Evolutionary conservation across 306 rosid genomes (phyloP).

Genomic region (Carpinus viminea): DNA sequence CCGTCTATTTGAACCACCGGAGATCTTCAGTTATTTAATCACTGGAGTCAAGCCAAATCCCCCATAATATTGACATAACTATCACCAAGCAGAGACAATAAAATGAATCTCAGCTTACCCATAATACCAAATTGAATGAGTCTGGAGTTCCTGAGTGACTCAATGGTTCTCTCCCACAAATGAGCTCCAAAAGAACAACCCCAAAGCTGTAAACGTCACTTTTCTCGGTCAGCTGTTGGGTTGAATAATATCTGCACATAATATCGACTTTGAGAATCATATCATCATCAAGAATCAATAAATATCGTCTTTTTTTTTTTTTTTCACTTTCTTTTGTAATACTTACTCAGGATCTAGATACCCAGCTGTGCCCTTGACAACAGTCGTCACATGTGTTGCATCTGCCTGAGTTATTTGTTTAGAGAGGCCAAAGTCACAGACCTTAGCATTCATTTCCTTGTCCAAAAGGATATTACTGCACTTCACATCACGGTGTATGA

Average conservation of each 20-base stretch:
- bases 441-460: conserved; percentile 83
- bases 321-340: neutral
- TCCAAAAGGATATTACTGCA: conserved; percentile 91
- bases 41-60: too few species aligned
- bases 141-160: conserved; percentile 85
- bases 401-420: conserved; percentile 71
- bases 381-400: conserved; percentile 92
- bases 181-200: conserved; percentile 88
- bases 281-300: neutral
- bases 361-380: conserved; percentile 95
- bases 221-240: conserved; percentile 89
- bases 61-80: neutral
- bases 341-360: conserved; percentile 96
- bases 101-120: conserved; percentile 49
- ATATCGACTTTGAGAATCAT: neutral
- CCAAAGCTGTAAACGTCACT: conserved; percentile 95
- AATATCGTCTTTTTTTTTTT: neutral
- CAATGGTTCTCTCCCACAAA: conserved; percentile 93
- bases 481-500: conserved; percentile 93
- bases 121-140: conserved; percentile 89
- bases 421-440: conserved; percentile 92
- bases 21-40: too few species aligned
- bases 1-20: too few species aligned
- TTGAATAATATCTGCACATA: conserved; percentile 65
- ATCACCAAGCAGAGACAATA: neutral